Base-by-base conservation (phyloP, 805 yeast genomes). In the Cyberlindnera nakhonratchasimensis region DNA sequence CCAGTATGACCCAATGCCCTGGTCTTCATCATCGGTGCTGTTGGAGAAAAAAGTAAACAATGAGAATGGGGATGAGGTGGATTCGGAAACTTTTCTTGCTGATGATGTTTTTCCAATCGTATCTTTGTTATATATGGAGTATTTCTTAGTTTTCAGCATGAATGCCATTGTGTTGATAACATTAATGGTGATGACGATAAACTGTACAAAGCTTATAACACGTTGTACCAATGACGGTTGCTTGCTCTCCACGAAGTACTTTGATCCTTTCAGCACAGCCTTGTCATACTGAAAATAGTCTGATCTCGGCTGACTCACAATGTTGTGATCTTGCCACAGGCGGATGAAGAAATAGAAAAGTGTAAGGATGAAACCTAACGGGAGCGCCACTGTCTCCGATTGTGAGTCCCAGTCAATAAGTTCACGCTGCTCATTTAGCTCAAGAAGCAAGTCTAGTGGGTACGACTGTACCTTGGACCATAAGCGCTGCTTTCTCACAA, bases 1-100 rank as follows among this genome's bases (percentile, higher is more conserved):
- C 77, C 83, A 82, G 25, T 71, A 70, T 17, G 64, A 64, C 12
- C 50, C 61, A 2, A 48, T 35, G 22, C 46, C 53, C 6, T 45
- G 43, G 11, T 33, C 46, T 12, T 47, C 45, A 3, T 47, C 34
- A 13, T 23, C 12, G 23, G 25, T 23, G 28, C 12, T 24, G 21
- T 21, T n/a, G 17, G 26, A 13, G 32, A 42, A 23, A 26, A 33
- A 31, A 20, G 16, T 14, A 16, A 45, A 30, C 6, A 32, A 10
- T 5, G 43, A 37, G 16, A 26, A 29, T 18, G 42, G 33, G 11
- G 25, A 21, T 17, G 36, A 23, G 25, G 8, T 29, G 4, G 40
- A 23, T 12, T 25, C 34, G 10, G 53, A 42, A 1, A 57, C 51
- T 38, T 55, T 57, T 10, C 50, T 39, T 3, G 55, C 52, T 8